A percentile compares a stretch with the other conserved stretches of the same genome.
Evolutionary conservation across 2,329 filamentous ascomycete genomes (phyloP).

Genomic region (Zopfia rhizophila): DNA sequence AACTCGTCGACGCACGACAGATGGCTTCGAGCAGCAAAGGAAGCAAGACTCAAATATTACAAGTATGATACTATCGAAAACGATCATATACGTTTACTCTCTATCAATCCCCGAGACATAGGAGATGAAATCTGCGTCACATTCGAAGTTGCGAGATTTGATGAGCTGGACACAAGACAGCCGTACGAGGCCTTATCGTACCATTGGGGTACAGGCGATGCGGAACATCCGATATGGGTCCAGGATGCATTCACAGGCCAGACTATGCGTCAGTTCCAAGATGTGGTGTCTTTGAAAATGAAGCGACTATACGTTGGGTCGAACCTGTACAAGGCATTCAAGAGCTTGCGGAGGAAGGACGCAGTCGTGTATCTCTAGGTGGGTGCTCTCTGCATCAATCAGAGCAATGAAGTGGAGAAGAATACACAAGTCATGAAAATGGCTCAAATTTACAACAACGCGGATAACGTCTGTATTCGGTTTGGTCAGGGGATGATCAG

Average conservation of each 20-base stretch:
- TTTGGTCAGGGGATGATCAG: not conserved
- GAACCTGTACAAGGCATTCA: too few relatives aligned
- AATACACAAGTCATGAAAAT: not conserved
- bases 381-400: slow-evolving; percentile 12
- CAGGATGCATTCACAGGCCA: slow-evolving; percentile 1
- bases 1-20: too few relatives aligned
- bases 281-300: slow-evolving; percentile 5
- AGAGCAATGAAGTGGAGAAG: slow-evolving; percentile 7
- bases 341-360: too few relatives aligned
- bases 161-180: not conserved
- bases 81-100: slow-evolving; percentile 12
- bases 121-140: slow-evolving; percentile 12
- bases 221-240: not conserved
- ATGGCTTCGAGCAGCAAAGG: too few relatives aligned
- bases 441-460: not conserved
- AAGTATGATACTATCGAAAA: too few relatives aligned
- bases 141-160: slow-evolving; percentile 3
- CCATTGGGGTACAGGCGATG: slow-evolving; percentile 5
- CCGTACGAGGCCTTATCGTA: slow-evolving; percentile 15
- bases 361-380: too few relatives aligned
- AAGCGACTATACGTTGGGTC: not conserved
- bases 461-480: not conserved
- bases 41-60: too few relatives aligned
- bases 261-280: not conserved
- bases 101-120: slow-evolving; percentile 2